phyloP scores from a whole-genome alignment of 2,329 filamentous ascomycete genomes.

The Capronia coronata region DNA sequence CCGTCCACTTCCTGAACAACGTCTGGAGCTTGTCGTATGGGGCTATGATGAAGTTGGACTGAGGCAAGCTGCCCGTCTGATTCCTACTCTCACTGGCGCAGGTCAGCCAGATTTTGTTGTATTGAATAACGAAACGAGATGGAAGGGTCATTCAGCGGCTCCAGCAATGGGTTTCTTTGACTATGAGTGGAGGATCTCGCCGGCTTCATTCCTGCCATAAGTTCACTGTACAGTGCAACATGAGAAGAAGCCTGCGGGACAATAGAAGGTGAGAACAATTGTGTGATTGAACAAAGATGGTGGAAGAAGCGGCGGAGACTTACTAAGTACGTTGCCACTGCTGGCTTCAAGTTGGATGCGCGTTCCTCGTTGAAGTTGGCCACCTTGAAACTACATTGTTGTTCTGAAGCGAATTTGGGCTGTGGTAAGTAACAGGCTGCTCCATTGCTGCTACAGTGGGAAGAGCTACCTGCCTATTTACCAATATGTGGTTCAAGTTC shows the following conservation, averaged over 20 bases:
- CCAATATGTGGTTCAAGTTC: background rate
- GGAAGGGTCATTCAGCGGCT: slow-evolving; percentile 48
- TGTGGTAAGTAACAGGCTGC: background rate
- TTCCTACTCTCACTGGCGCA: slow-evolving; percentile 51
- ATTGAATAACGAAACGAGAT: slow-evolving; percentile 41
- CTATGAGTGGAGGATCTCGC: slow-evolving; percentile 46
- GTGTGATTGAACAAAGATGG: background rate
- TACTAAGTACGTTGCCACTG: too few species aligned
- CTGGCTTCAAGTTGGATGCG: too few species aligned
- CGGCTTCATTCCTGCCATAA: slow-evolving; percentile 37
- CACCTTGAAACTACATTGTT: too few species aligned
- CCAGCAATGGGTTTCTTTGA: slow-evolving; percentile 53
- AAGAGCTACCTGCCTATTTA: too few species aligned
- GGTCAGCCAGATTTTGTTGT: slow-evolving; percentile 55
- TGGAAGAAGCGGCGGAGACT: too few species aligned
- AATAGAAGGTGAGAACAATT: background rate
- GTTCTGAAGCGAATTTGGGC: too few species aligned
- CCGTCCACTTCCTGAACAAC: slow-evolving; percentile 42
- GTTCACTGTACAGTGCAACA: background rate
- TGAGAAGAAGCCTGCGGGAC: background rate
- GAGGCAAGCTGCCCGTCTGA: slow-evolving; percentile 46
- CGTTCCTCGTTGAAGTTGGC: background rate
- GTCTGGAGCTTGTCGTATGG: slow-evolving; percentile 53
- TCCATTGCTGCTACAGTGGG: background rate
- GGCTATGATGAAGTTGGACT: slow-evolving; percentile 45